Conservation (phyloP, 176 grass and related monocot genomes). For the Puya raimondii region DNA sequence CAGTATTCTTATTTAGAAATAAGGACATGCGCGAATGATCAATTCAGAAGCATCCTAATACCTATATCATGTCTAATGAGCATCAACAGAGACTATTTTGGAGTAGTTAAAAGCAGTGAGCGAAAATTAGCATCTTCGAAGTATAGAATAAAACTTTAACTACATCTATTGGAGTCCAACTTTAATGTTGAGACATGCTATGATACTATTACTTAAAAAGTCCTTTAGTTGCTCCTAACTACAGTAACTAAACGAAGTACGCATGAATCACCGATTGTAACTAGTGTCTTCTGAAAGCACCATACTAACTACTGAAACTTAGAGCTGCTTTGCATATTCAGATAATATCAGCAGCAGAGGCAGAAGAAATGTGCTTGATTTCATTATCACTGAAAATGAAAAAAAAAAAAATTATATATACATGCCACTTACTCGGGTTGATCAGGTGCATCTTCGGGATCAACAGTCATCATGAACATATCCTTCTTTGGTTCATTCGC, state of each 20-base stretch:
- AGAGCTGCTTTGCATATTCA: background rate
- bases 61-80: too few relatives aligned
- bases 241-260: background rate
- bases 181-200: too few relatives aligned
- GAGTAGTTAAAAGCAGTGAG: too few relatives aligned
- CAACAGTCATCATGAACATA: conserved; percentile 98
- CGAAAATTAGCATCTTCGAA: too few relatives aligned
- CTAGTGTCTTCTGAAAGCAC: background rate
- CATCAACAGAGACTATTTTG: too few relatives aligned
- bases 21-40: too few relatives aligned
- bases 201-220: too few relatives aligned
- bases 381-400: background rate
- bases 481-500: conserved; percentile 90
- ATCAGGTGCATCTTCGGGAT: conserved; percentile 66
- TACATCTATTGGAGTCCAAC: too few relatives aligned
- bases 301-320: background rate
- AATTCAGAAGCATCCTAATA: too few relatives aligned
- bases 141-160: too few relatives aligned
- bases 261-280: background rate
- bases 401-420: background rate
- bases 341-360: background rate
- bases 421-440: conserved; percentile 57
- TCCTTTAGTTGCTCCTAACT: too few relatives aligned
- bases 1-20: too few relatives aligned
- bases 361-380: background rate